These are phyloP conservation scores for Globisporangium splendens DNA, from an alignment of 352 stramenopile genomes.

Conservation along the genomic window DNA sequence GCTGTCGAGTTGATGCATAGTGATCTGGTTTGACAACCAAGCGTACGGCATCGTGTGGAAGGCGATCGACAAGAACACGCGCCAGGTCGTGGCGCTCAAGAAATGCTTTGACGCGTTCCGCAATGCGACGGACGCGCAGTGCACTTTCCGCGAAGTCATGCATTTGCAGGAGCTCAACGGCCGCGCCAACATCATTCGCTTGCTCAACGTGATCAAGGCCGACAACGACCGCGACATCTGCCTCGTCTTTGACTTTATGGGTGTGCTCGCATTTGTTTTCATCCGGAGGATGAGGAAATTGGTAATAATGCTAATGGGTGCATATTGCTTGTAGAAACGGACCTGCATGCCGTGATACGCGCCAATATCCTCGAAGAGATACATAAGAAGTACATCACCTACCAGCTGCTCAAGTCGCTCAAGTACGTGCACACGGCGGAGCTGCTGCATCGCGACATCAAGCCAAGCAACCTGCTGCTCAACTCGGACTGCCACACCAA, in stretches of 20 bases:
- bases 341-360: conserved; percentile 94
- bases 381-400: conserved; percentile 97
- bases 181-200: conserved; percentile 93
- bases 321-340: conserved; percentile 72
- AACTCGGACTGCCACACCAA: conserved; percentile 95
- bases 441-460: conserved; percentile 95
- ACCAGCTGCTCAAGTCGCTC: conserved; percentile 94
- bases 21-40: conserved; percentile 21
- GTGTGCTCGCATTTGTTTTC: conserved; percentile 24
- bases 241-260: conserved; percentile 96
- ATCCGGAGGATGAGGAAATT: neutral
- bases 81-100: conserved; percentile 92
- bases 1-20: too few relatives aligned
- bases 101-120: conserved; percentile 97
- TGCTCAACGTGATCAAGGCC: conserved; percentile 93
- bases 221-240: conserved; percentile 97
- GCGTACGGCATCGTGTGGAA: conserved; percentile 97
- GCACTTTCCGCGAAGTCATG: conserved; percentile 96
- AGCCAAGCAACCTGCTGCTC: conserved; percentile 95
- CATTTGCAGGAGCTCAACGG: conserved; percentile 92
- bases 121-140: conserved; percentile 93
- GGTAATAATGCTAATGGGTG: too few relatives aligned
- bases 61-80: conserved; percentile 91
- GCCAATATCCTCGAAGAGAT: conserved; percentile 94
- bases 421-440: conserved; percentile 96